These are phyloP conservation scores for Stygiomarasmius scandens DNA, from an alignment of 1,284 basidiomycete genomes.

Conservation along the genomic window DNA sequence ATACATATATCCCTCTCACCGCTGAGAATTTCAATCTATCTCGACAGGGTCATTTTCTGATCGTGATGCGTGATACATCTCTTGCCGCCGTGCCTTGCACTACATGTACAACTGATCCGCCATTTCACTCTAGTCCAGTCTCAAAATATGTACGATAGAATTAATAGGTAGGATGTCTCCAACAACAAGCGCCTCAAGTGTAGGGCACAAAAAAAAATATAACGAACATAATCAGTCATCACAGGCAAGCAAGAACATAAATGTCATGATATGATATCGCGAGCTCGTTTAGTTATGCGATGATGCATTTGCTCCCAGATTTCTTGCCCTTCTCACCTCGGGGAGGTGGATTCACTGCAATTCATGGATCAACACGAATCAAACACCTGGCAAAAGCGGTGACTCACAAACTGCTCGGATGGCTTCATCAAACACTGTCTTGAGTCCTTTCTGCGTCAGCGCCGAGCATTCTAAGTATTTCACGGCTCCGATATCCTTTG, in stretches of 20 bases:
- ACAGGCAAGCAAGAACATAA: constrained; percentile 55
- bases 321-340: constrained; percentile 50
- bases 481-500: constrained; percentile 92
- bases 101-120: not conserved
- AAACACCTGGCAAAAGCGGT: constrained; percentile 8
- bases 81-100: too few relatives aligned
- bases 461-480: constrained; percentile 98
- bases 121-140: not conserved
- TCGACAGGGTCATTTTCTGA: not conserved
- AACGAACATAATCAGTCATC: constrained; percentile 38
- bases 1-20: not conserved
- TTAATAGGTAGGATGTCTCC: not conserved
- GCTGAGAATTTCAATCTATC: not conserved
- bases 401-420: constrained; percentile 89
- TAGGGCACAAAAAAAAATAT: constrained; percentile 26
- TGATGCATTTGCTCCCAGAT: constrained; percentile 59
- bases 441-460: constrained; percentile 95
- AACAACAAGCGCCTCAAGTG: not conserved
- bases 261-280: constrained; percentile 54
- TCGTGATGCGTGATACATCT: too few relatives aligned
- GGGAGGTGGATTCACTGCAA: constrained; percentile 73
- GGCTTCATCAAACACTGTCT: constrained; percentile 97
- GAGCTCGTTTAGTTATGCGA: constrained; percentile 54
- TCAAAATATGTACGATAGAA: not conserved
- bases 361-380: constrained; percentile 16